Base-by-base conservation (phyloP, 495 filamentous ascomycete genomes). In the Pseudoneurospora amorphoporcata region DNA sequence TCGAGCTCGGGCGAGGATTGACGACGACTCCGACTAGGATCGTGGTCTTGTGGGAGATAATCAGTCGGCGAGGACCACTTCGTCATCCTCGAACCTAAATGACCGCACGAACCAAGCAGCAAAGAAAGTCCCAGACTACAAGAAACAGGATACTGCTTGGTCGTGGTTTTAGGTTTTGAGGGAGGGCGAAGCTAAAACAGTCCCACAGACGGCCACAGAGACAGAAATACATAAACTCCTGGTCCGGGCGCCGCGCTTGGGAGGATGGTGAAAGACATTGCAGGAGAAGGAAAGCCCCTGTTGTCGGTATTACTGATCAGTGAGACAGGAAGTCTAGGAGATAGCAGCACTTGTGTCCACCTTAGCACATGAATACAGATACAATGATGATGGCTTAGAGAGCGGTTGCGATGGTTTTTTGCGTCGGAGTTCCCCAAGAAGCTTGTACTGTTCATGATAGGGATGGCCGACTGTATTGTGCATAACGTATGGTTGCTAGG, bases 21-120 rank as follows among this genome's bases (percentile, higher is more conserved):
- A 86, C 75, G 83, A 86, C 41, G 84, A 86, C 75, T 86, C 84
- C 39, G 84, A 86, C 45, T 86, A 83, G 79, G 69, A 68, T 65
- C 53, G 53, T 65, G 53, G 58, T 70, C 68, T 70, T 72, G 69
- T 29, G 68, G 16, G 58, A 45, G 73, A 69, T 73, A 43, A 70
- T 71, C 47, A 53, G 8, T 32, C 70, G n/a, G 73, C 72, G 42
- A 42, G 68, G 19, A 74, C 71, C 40, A 72, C 53, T 68, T 71
- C 42, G 76, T 72, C 43, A 12, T 72, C 35, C 5, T 37, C 16
- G 17, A 41, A 45, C 53, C 53, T 65, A 65, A 65, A 35, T 12
- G 53, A 65, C 53, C 53, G 53, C 53, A 65, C 53, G 23, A 65
- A 65, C 29, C 23, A 65, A 32, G 23, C 29, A 37, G 35, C 35